Evolutionary conservation across 805 yeast genomes (phyloP).

Genomic region (Metschnikowia reukaufii): DNA sequence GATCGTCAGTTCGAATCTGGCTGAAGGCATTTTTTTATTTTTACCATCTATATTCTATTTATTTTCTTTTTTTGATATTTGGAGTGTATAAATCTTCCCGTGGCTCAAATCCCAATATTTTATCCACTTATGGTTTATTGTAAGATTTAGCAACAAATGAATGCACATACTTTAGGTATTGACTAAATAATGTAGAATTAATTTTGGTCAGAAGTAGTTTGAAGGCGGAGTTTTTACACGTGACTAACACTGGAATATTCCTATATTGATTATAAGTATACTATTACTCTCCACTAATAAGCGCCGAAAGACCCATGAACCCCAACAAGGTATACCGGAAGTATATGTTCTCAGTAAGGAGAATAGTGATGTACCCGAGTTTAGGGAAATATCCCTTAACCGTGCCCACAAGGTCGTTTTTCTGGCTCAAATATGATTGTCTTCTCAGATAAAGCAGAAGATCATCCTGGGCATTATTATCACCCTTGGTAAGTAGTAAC

Average conservation of each 20-base stretch:
- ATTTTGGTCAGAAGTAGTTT: no score
- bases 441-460: constrained; percentile 76
- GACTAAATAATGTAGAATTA: no score
- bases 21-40: constrained; percentile 22
- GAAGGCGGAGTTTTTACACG: no score
- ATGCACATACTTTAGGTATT: no score
- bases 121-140: no score
- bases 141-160: no score
- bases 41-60: background rate
- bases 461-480: constrained; percentile 91
- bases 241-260: background rate
- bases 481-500: constrained; percentile 88
- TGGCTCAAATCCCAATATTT: no score
- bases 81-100: no score
- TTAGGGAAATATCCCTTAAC: constrained; percentile 91
- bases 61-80: background rate
- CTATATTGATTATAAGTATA: background rate
- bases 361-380: constrained; percentile 87
- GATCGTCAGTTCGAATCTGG: constrained; percentile 35
- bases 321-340: constrained; percentile 80
- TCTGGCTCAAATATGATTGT: constrained; percentile 73
- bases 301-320: constrained; percentile 65
- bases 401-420: constrained; percentile 79
- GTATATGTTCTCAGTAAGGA: constrained; percentile 84
- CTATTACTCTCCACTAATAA: constrained; percentile 39